These are phyloP conservation scores for Chrysanthemum lavandulifolium DNA, from an alignment of 129 eudicot species.

Conservation along the genomic window DNA sequence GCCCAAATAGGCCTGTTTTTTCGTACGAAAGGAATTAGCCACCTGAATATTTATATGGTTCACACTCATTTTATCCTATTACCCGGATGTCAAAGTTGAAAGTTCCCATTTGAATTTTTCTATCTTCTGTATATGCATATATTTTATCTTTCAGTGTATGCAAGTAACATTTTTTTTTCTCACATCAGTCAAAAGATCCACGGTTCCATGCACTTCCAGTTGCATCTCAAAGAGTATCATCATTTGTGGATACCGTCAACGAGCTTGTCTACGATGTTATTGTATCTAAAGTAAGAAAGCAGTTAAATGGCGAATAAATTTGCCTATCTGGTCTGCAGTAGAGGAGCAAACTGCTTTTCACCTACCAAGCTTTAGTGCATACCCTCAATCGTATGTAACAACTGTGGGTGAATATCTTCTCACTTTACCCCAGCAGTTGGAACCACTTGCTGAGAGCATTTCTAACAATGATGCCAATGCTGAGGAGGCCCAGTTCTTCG, in stretches of 20 bases:
- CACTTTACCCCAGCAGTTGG: slow-evolving; percentile 93
- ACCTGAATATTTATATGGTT: background rate
- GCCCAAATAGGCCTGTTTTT: background rate
- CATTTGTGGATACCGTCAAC: slow-evolving; percentile 90
- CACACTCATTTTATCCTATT: background rate
- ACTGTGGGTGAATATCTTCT: slow-evolving; percentile 95
- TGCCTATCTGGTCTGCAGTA: slow-evolving; percentile 86
- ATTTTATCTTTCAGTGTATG: background rate
- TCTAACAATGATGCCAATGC: slow-evolving; percentile 82
- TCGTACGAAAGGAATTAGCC: background rate
- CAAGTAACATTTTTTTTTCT: slow-evolving; percentile 14
- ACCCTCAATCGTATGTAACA: slow-evolving; percentile 81
- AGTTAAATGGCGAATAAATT: slow-evolving; percentile 54
- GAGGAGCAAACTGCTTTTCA: slow-evolving; percentile 77
- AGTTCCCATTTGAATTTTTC: background rate
- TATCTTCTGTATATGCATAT: background rate
- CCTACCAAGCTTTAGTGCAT: slow-evolving; percentile 95
- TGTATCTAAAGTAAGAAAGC: slow-evolving; percentile 82
- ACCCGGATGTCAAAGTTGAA: background rate
- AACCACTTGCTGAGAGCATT: slow-evolving; percentile 91
- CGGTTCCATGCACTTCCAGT: slow-evolving; percentile 97
- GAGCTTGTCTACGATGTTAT: slow-evolving; percentile 96
- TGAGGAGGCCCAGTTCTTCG: slow-evolving; percentile 95
- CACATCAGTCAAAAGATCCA: slow-evolving; percentile 83
- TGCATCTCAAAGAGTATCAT: slow-evolving; percentile 83